Evolutionary conservation across 495 filamentous ascomycete genomes (phyloP), one percentile per base, ranked within the genome.

Genomic region (Tuber microsphaerosporum): DNA sequence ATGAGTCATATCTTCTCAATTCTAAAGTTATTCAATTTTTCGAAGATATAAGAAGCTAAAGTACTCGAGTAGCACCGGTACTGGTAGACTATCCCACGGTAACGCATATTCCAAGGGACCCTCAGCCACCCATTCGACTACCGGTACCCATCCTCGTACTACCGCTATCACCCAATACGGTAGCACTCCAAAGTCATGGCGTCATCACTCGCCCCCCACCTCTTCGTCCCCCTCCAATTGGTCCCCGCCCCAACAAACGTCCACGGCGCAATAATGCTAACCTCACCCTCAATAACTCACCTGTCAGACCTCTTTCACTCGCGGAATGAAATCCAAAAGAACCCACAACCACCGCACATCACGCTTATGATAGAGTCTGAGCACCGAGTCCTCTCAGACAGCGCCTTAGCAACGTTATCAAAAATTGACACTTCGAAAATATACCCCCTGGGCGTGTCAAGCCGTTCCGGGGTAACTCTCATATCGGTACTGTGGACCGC

Each of bases 401-500:
- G 26, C 22, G 46, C 56, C 34, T 37, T 45, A 17, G 48, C 46
- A 22, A 26, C 20, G 1, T 74, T 74, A 68, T 20, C 43, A 9
- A 42, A 70, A 22, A 45, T 74, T 65, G 73, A 74, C 16, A 61
- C 39, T 34, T 46, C 75, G 12, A 74, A 31, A 20, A 61, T 77
- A 17, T 74, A 77, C 46, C 43, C 69, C 0, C 45, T 77, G 0
- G 75, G 71, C 44, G 12, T 70, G 14, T 41, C 46, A 3, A n/a
- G 34, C 2, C 20, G 19, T 39, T 65, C 43, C 14, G 44, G 41
- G 4, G 22, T 45, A 26, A 74, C 69, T 72, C 70, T 72, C 10
- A 41, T 74, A 31, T 75, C 75, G 6, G 69, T 79, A 0, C n/a
- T 79, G 5, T 79, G 77, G 77, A 70, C 48, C 19, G 69, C 77